Percentiles rank a stretch among this genome's conserved stretches.
Conservation (phyloP, 1,139 yeast species). For the Blastobotrys indianensis region DNA sequence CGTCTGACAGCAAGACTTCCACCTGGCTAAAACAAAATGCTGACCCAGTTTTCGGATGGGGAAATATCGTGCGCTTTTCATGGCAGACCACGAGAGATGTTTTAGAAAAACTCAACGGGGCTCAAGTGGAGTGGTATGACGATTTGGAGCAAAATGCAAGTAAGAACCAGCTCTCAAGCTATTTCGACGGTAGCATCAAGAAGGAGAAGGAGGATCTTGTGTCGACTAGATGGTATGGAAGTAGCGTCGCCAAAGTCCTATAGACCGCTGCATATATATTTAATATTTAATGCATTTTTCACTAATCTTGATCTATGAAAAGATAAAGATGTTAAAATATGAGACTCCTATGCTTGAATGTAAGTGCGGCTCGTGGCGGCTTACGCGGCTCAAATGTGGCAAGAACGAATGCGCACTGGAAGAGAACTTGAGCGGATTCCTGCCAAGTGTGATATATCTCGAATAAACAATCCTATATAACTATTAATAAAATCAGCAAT, state of each 20-base stretch:
- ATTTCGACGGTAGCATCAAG: slow-evolving; percentile 13
- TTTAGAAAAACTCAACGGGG: slow-evolving; percentile 43
- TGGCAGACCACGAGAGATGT: slow-evolving; percentile 91
- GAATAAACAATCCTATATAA: too few relatives aligned
- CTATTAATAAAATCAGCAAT: too few relatives aligned
- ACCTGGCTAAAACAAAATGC: slow-evolving; percentile 59
- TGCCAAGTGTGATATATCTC: too few relatives aligned
- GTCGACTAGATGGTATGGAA: slow-evolving; percentile 21
- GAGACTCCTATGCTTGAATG: too few relatives aligned
- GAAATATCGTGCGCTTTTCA: slow-evolving; percentile 68
- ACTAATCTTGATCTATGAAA: too few relatives aligned
- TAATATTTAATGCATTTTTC: too few relatives aligned
- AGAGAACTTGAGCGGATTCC: too few relatives aligned
- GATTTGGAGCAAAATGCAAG: slow-evolving; percentile 27
- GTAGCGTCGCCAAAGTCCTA: slow-evolving; percentile 9
- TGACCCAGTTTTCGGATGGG: slow-evolving; percentile 85
- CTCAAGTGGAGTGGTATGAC: slow-evolving; percentile 53
- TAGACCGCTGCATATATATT: neutral
- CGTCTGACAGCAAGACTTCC: slow-evolving; percentile 82
- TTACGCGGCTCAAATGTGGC: too few relatives aligned
- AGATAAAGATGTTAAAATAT: too few relatives aligned
- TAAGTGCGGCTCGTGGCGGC: too few relatives aligned
- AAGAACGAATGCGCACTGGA: too few relatives aligned
- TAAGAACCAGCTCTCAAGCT: slow-evolving; percentile 4
- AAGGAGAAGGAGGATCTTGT: slow-evolving; percentile 9